Conservation (phyloP, 1,284 basidiomycete genomes). For the Ceratobasidium theobromae region DNA sequence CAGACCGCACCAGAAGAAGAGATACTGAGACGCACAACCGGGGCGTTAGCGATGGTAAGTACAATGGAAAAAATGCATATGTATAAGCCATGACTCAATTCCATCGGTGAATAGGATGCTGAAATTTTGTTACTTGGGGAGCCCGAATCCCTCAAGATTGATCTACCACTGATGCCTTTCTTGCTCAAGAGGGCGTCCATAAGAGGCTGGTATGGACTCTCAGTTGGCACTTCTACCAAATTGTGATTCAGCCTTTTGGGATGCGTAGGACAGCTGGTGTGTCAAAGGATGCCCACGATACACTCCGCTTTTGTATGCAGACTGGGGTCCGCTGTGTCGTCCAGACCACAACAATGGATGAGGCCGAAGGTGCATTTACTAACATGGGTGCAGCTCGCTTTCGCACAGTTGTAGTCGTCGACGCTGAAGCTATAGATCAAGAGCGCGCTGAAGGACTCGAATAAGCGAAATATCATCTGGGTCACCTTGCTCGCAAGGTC, state of each 20-base stretch:
- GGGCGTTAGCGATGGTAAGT: conserved; percentile 17
- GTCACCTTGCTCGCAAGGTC: too few relatives aligned
- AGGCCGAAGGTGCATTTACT: conserved; percentile 11
- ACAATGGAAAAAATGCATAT: too few relatives aligned
- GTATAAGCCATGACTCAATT: too few relatives aligned
- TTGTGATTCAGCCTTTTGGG: not conserved
- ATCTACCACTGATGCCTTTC: conserved; percentile 26
- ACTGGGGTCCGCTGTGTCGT: conserved; percentile 12
- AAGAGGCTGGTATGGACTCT: conserved; percentile 20
- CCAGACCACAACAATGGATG: not conserved
- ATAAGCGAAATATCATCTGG: not conserved
- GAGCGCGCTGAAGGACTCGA: not conserved
- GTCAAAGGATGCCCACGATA: conserved; percentile 12
- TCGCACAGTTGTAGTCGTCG: conserved; percentile 9
- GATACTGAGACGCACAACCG: conserved; percentile 18
- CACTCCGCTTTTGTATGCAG: conserved; percentile 23
- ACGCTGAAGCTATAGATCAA: conserved; percentile 1
- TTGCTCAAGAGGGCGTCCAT: conserved; percentile 20
- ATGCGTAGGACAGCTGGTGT: conserved; percentile 9
- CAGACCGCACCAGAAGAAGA: conserved; percentile 28
- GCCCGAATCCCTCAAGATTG: conserved; percentile 16
- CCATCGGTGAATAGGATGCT: conserved; percentile 13
- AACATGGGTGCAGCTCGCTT: conserved; percentile 12
- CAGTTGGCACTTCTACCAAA: too few relatives aligned
- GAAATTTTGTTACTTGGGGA: conserved; percentile 20